phyloP scores from a whole-genome alignment of 2,329 filamentous ascomycete species.

The Acrocalymma vagum region DNA sequence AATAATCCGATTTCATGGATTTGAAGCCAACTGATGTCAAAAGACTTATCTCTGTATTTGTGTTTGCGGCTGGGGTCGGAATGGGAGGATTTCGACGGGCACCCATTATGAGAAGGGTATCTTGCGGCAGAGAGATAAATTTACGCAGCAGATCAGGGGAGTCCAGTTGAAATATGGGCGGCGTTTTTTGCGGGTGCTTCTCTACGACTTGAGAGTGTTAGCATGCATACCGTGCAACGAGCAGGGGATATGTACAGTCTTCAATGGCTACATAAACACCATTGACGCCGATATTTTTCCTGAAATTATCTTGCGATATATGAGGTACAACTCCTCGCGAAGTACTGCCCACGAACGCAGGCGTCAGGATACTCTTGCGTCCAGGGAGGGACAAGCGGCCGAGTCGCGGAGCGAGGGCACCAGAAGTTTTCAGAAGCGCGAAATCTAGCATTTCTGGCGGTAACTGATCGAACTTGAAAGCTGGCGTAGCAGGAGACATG shows the following conservation, averaged over 20 bases:
- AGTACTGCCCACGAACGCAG: conserved; percentile 80
- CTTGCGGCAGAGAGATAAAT: conserved; percentile 77
- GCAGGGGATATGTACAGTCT: conserved; percentile 77
- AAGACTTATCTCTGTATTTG: conserved; percentile 75
- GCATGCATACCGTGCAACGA: conserved; percentile 23
- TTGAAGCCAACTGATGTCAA: conserved; percentile 89
- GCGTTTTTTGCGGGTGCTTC: conserved; percentile 59
- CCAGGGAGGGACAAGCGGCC: conserved; percentile 71
- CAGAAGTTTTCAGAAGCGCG: conserved; percentile 49
- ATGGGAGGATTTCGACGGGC: conserved; percentile 82
- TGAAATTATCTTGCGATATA: conserved; percentile 83
- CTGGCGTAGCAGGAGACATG: conserved; percentile 17
- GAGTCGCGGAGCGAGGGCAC: conserved; percentile 65
- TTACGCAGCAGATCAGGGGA: conserved; percentile 68
- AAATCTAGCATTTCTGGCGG: conserved; percentile 56
- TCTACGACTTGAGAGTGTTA: conserved; percentile 67
- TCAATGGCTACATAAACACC: conserved; percentile 86
- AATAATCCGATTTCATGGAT: conserved; percentile 73
- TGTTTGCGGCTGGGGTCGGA: conserved; percentile 72
- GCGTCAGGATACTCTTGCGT: conserved; percentile 77
- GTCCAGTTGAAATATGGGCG: conserved; percentile 62
- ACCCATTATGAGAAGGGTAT: conserved; percentile 74
- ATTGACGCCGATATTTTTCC: conserved; percentile 69
- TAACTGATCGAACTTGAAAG: conserved; percentile 29
- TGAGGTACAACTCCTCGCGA: conserved; percentile 89